phyloP scores from a whole-genome alignment of 352 stramenopile species.

The Phytophthora agathidicida region DNA sequence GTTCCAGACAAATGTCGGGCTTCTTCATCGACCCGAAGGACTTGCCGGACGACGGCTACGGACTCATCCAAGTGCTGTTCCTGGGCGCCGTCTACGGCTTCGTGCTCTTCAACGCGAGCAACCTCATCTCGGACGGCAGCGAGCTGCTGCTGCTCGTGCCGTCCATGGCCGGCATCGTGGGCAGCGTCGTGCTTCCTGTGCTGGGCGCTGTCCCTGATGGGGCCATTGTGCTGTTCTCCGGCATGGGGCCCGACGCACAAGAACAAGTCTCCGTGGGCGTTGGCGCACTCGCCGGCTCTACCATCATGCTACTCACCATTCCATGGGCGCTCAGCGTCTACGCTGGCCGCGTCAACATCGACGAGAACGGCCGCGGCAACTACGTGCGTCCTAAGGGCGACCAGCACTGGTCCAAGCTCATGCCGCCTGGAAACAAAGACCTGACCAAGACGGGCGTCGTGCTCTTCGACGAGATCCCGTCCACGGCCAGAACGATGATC shows the following conservation, averaged over 20 bases:
- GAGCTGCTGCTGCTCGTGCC: slow-evolving; percentile 97
- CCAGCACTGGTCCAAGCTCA: slow-evolving; percentile 85
- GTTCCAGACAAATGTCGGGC: slow-evolving; percentile 27
- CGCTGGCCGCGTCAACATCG: slow-evolving; percentile 95
- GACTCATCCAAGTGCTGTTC: slow-evolving; percentile 93
- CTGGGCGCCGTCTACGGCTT: slow-evolving; percentile 96
- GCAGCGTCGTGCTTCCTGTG: slow-evolving; percentile 96
- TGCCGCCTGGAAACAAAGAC: slow-evolving; percentile 71
- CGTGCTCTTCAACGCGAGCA: slow-evolving; percentile 96
- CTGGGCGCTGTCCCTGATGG: slow-evolving; percentile 97
- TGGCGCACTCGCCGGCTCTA: slow-evolving; percentile 97
- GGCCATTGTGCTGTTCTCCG: slow-evolving; percentile 98
- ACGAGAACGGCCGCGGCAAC: slow-evolving; percentile 82
- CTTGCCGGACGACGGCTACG: slow-evolving; percentile 76
- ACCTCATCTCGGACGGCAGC: slow-evolving; percentile 98
- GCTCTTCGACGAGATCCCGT: slow-evolving; percentile 87
- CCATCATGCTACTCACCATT: slow-evolving; percentile 99
- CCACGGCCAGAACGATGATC: slow-evolving; percentile 92
- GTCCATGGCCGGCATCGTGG: slow-evolving; percentile 95
- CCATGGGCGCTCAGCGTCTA: slow-evolving; percentile 95
- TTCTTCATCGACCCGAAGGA: slow-evolving; percentile 91
- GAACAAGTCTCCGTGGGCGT: slow-evolving; percentile 96
- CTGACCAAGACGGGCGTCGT: slow-evolving; percentile 80
- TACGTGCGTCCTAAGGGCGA: slow-evolving; percentile 85
- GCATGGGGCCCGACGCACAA: slow-evolving; percentile 93